Base-by-base conservation (phyloP, 352 stramenopile species). In the Phytophthora niederhauseri region DNA sequence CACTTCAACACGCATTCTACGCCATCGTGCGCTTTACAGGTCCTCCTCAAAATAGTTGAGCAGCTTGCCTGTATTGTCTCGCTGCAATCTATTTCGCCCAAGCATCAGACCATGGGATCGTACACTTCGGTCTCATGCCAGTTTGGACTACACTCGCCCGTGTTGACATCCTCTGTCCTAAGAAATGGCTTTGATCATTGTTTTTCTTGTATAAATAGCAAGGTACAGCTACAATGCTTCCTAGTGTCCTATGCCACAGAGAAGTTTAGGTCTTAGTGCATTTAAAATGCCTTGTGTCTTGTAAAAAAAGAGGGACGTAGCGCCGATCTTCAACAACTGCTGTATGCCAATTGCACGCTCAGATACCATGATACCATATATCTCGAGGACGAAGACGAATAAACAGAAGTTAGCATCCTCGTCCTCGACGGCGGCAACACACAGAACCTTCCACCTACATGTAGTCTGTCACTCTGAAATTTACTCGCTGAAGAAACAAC, bases 381-480 rank as follows among this genome's bases (percentile, higher is more conserved):
- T 17, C 9, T 57, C 51, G 51, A 57, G 28, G 51, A 57, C 28
- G 51, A 6, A 19, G 48, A 34, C 11, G 22, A 45, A 41, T 15
- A 20, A 22, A 0, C 51, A 26, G 17, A 57, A 8, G 5, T 34
- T 46, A 9, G 51, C 2, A 24, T n/a, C 30, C 9, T 30, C 26
- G 51, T 41, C 51, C 9, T 57, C n/a, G 7, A 20, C 0, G 19
- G 19, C 8, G n/a, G 9, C 8, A 51, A 17, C n/a, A n/a, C n/a
- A n/a, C n/a, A n/a, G n/a, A n/a, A n/a, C n/a, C n/a, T n/a, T n/a
- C n/a, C n/a, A n/a, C n/a, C n/a, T n/a, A n/a, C n/a, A n/a, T n/a
- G n/a, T n/a, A n/a, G n/a, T n/a, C n/a, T n/a, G n/a, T n/a, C n/a
- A 51, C 24, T 51, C 45, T 26, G 19, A 28, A 51, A 51, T 51